Conservation (phyloP, 2,329 filamentous ascomycete genomes). For the Ophiosphaerella narmari region DNA sequence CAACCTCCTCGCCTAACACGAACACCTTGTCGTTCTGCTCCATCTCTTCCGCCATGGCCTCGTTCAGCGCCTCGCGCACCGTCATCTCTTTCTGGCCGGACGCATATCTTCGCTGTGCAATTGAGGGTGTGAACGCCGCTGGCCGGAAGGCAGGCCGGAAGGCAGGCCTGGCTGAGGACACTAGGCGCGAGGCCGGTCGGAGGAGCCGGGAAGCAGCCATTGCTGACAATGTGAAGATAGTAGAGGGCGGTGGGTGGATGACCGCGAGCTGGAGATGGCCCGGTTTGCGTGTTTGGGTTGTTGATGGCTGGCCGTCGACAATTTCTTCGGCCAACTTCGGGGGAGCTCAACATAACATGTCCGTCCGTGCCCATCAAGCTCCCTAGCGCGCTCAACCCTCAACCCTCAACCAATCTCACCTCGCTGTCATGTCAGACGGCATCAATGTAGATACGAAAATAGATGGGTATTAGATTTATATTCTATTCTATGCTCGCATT, state of each 20-base stretch:
- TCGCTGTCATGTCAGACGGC: too few relatives aligned
- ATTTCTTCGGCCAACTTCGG: conserved; percentile 28
- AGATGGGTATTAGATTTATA: not conserved
- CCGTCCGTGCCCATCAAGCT: conserved; percentile 9
- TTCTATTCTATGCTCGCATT: conserved; percentile 17
- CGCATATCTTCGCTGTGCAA: conserved; percentile 61
- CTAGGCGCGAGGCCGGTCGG: conserved; percentile 66
- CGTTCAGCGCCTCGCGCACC: conserved; percentile 95
- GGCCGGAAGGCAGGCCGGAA: conserved; percentile 59
- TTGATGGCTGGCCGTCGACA: conserved; percentile 30
- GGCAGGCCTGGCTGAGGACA: conserved; percentile 58
- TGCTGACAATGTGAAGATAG: conserved; percentile 14
- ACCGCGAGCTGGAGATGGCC: conserved; percentile 33
- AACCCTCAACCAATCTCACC: not conserved
- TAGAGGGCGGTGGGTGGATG: conserved; percentile 24
- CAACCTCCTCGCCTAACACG: conserved; percentile 95
- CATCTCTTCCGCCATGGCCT: conserved; percentile 96
- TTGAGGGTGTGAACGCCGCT: conserved; percentile 52
- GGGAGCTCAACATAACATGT: conserved; percentile 13
- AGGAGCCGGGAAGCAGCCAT: conserved; percentile 67
- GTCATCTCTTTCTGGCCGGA: conserved; percentile 85
- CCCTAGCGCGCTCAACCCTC: not conserved
- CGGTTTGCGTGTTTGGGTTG: conserved; percentile 18
- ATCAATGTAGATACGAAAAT: not conserved
- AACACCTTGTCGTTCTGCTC: conserved; percentile 95